Evolutionary conservation across 768 basidiomycete species (phyloP), one percentile per base, ranked within the genome.

Genomic region (Lactarius tabidus): DNA sequence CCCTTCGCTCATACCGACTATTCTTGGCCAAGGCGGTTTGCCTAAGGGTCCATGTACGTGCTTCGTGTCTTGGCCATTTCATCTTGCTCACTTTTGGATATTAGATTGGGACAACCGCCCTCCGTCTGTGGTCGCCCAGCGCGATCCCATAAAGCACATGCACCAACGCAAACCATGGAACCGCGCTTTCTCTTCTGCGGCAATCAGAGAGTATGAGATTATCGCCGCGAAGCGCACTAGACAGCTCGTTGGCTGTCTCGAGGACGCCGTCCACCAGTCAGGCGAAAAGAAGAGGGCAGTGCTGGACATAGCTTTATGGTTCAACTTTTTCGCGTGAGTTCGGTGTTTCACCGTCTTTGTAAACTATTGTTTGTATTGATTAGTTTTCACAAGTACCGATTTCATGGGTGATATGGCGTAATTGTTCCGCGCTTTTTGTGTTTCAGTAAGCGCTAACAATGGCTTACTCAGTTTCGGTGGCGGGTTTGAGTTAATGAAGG

Each of bases 91-190:
- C 23, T 23, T n/a, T 54, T 18, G 31, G 33, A 45, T 61, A 15
- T 3, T 62, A 85, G 83, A 80, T 70, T 85, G 83, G 83, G 83
- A 84, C 53, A 79, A 80, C 1, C 79, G 82, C 1, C 38, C 43
- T 20, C 75, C 70, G 66, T 72, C 76, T 17, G 66, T 80, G 59
- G 77, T 80, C 64, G 74, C 75, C 31, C 68, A 79, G 23, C 71
- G 77, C 41, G 74, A 81, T 67, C 77, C 77, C 62, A 71, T 73
- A 1, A 79, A 82, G 41, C 84, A 85, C 64, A 73, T 76, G 2
- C 74, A 77, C 9, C 76, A 82, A 12, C 77, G 83, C 10, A 76
- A 77, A 28, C 75, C 80, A 2, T 85, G 83, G 84, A 79, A 79
- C n/a, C 75, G 81, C 28, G 83, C 78, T 0, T 78, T 85, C 72